Evolutionary conservation across 1,284 basidiomycete genomes (phyloP), one percentile per base, ranked within the genome.

Genomic region (Tilletia indica): DNA sequence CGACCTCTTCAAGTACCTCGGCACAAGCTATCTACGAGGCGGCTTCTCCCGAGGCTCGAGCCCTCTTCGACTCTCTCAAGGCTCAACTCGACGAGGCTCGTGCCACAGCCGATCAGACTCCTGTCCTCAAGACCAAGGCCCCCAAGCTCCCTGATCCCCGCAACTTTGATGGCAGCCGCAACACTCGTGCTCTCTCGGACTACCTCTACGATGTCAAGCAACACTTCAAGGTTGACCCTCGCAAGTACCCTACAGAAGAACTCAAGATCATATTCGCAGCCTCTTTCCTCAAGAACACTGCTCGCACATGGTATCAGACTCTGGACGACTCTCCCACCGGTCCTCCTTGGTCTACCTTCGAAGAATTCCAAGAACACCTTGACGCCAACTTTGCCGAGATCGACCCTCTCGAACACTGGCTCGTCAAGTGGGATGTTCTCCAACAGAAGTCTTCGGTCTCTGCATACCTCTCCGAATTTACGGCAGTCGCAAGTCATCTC

Each of bases 181-280:
- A 61, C 34, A 61, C 58, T 61, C 58, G 58, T 14, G 58, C 58
- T 36, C 64, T 67, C 38, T 19, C 64, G 31, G 36, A 47, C 36
- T 67, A 45, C 42, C 38, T 67, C 19, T 67, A 67, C 64, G 42
- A 67, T 21, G 64, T 67, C 64, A 67, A 67, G 64, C 64, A 47
- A 36, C 38, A 42, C 64, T 67, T 67, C 58, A 63, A 31, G 58
- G 36, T 38, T 31, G 25, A 34, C 58, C 58, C 58, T 16, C 8
- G 36, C 31, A 67, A 47, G 36, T 67, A 45, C 36, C 36, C 64
- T 21, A 47, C 64, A 21, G 64, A 67, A n/a, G 34, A 42, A 4
- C 38, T 67, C 64, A 67, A 67, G 64, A 67, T 67, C 64, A 67
- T 42, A 34, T 67, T 42, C 19, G 64, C 64, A 4, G 42, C 42